Evolutionary conservation across 768 basidiomycete species (phyloP), one percentile per base, ranked within the genome.

Genomic region (Auricularia sp.): DNA sequence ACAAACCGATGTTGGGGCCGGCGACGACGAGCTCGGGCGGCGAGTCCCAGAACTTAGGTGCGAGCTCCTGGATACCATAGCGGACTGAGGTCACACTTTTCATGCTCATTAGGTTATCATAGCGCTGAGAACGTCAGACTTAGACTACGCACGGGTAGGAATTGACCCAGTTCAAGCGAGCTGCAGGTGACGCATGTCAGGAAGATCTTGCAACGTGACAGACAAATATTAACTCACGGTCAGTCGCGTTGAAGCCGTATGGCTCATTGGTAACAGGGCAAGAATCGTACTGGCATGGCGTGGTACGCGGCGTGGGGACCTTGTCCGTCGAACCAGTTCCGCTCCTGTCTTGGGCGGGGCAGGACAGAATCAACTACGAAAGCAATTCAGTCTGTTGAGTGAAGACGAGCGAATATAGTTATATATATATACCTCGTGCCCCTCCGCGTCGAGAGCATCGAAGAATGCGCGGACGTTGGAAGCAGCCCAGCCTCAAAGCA

Each of bases 61-160:
- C 75, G 14, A 81, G 70, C 0, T 78, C 79, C 65, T 82, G 74
- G 36, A 84, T 80, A 2, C 81, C 82, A 64, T 68, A 76, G 2
- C 71, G 79, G 72, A 73, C 80, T 2, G 74, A 67, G 65, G 80
- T 80, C 36, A 81, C 77, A 63, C 78, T 80, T 71, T 79, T 79
- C 36, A 80, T 66, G 3, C 70, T 29, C 8, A 7, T 1, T 2
- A 14, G 12, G 39, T 42, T 42, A 42, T 7, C 39, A 8, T 14
- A 8, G 1, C 12, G 39, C 12, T 42, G 39, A 42, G 39, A 8
- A 14, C 39, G 39, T 7, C 7, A 1, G 39, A 39, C 39, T 39
- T 12, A 12, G 6, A 8, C 8, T 7, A 42, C 39, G 39, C 39
- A 42, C 39, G 39, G 39, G 39, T 42, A 42, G 39, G 39, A 42